Base-by-base conservation (phyloP, 2,329 filamentous ascomycete genomes). In the Clonostachys rosea region DNA sequence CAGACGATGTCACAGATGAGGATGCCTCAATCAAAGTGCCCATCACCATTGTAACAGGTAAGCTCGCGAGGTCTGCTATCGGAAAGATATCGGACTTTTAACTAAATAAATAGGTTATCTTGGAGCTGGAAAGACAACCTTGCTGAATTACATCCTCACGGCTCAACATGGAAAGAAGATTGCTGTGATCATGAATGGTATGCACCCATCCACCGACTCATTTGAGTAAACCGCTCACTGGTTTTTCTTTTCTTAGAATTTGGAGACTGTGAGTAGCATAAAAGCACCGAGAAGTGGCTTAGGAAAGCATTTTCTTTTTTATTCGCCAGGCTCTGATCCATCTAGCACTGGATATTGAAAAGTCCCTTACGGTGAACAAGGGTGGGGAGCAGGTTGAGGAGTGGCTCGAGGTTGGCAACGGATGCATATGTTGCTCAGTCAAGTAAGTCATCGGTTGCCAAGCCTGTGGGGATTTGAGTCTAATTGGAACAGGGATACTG, bases 121-220 rank as follows among this genome's bases (percentile, higher is more conserved):
- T 5, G 94, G 94, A 16, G 90, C 94, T 9, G 94, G 94, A 16
- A 99, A 99, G 68, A 97, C 92, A 0, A 97, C 92, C 0, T 69
- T 97, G 33, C 74, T 99, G 49, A 97, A 99, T 65, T 96, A 97
- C 65, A 97, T 99, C 51, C 74, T 99, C 45, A 95, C 87, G 30
- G 91, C 91, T 49, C 86, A 92, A 51, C 94, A 99, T 76, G 92
- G 92, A 65, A 97, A 97, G 76, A 96, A 91, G 61, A 94, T 99
- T 64, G 94, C 94, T 11, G 94, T 99, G 13, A 97, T 99, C 48
- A 81, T 99, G 73, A 99, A 99, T 66, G 91, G 89, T 62, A 50
- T 48, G 56, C 47, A 39, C 40, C 16, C 45, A 41, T 44, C 18
- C 20, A 30, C 24, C 8, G 9, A 30, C 24, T 10, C 24, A 30